Base-by-base conservation (phyloP, 345 rosid genomes). In the Citrus sp. region DNA sequence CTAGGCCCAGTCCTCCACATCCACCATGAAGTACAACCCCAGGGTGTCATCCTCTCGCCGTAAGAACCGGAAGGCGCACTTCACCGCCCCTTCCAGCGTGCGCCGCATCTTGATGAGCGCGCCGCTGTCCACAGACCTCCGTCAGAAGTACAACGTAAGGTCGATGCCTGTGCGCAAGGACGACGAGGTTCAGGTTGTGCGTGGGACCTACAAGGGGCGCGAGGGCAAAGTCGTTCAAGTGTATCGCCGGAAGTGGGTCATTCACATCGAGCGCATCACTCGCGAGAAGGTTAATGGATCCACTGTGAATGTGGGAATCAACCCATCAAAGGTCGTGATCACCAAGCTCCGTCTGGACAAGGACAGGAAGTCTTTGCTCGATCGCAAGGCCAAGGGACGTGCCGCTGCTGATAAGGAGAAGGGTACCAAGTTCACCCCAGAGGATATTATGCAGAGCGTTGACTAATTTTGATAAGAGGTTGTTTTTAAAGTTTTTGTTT, bases 111-210 rank as follows among this genome's bases (percentile, higher is more conserved):
- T 92, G 46, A 92, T 92, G 97, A 90, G 94, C 82, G 88, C 97
- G 0, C 85, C 94, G 0, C 88, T 92, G 49, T 90, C 97, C 7
- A 22, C 86, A 37, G 97, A 92, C 54, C 90, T 92, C 8, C 93
- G 97, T 22, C 87, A 86, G 86, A 92, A 92, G 86, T 87, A 92
- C 92, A 92, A 87, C 80, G 94, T 92, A 24, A 79, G 94, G 78
- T 92, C 97, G 34, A 89, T 92, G 92, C 94, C 94, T 27, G 85
- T 91, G 9, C 93, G 94, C 62, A 92, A 92, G 74, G 97, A 92
- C 83, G 97, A 92, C 70, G 97, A 92, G 85, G 94, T 92, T 0
- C 94, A 89, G 88, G 87, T 92, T 9, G 97, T 91, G 2, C 93
- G 97, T 4, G 97, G 97, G 0, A 91, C 97, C 2, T 92, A 79